Conservation (phyloP, 1,284 basidiomycete genomes). For the Rhodofomes roseus region DNA sequence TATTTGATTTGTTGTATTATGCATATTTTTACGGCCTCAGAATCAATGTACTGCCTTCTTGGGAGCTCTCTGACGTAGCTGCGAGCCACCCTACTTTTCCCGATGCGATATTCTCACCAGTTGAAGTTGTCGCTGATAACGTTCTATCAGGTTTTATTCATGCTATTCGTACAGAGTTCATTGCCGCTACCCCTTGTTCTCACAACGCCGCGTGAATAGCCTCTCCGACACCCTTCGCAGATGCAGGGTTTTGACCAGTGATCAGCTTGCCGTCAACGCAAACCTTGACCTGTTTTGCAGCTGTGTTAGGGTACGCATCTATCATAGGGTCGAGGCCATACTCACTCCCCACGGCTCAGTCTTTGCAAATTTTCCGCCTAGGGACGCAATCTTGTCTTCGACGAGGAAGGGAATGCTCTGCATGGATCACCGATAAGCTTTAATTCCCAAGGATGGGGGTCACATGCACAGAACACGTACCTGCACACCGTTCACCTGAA, state of each 20-base stretch:
- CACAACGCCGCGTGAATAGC: constrained; percentile 38
- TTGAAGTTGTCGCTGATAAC: background rate
- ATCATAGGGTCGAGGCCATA: constrained; percentile 4
- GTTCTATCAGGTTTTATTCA: background rate
- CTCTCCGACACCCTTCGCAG: constrained; percentile 48
- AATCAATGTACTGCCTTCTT: background rate
- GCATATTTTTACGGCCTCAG: constrained; percentile 12
- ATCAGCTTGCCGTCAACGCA: constrained; percentile 43
- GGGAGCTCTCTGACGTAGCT: background rate
- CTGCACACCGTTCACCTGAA: constrained; percentile 41
- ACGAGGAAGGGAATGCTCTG: constrained; percentile 64
- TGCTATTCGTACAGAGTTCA: background rate
- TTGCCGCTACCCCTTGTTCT: background rate
- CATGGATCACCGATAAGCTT: background rate
- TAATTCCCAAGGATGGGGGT: background rate
- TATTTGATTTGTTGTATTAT: constrained; percentile 44
- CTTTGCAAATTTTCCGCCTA: constrained; percentile 67
- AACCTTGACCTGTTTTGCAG: constrained; percentile 35
- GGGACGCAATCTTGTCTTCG: constrained; percentile 55
- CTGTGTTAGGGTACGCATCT: background rate
- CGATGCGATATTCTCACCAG: no score
- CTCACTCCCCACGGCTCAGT: constrained; percentile 54
- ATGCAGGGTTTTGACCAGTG: constrained; percentile 76
- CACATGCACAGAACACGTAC: constrained; percentile 12
- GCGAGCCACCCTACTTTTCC: background rate